Evolutionary conservation across 176 grass and related monocot species (phyloP).

Genomic region (Triticum dicoccoides): DNA sequence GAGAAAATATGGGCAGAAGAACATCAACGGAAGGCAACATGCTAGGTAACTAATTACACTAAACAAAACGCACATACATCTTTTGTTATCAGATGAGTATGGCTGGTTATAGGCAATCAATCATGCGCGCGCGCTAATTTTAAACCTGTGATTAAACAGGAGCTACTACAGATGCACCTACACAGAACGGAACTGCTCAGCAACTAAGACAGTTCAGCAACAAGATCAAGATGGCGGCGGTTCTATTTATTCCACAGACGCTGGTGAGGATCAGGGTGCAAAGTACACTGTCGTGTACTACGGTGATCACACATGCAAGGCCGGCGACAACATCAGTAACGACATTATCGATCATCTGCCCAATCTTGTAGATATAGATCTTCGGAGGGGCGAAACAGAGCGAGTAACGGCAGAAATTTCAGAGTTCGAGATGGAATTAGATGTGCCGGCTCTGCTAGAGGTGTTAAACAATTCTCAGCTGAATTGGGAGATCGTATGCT

Average conservation of each 20-base stretch:
- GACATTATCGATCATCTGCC: not conserved
- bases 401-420: not conserved
- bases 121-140: not conserved
- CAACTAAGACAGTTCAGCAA: slow-evolving; percentile 55
- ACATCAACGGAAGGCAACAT: slow-evolving; percentile 33
- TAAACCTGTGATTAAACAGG: slow-evolving; percentile 22
- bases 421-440: not conserved
- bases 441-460: slow-evolving; percentile 16
- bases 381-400: too few relatives aligned
- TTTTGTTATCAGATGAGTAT: not conserved
- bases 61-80: not conserved
- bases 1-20: slow-evolving; percentile 61
- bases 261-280: not conserved
- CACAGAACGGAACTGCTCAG: slow-evolving; percentile 19
- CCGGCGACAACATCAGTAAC: not conserved
- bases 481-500: slow-evolving; percentile 1
- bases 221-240: not conserved
- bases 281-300: slow-evolving; percentile 37
- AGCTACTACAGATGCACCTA: slow-evolving; percentile 42
- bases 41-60: slow-evolving; percentile 11
- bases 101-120: not conserved
- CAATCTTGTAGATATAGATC: too few relatives aligned
- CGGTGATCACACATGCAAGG: slow-evolving; percentile 31
- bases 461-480: not conserved
- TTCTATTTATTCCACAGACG: not conserved